Conservation (phyloP, 148 eudicot species). For the Bassia scoparia region DNA sequence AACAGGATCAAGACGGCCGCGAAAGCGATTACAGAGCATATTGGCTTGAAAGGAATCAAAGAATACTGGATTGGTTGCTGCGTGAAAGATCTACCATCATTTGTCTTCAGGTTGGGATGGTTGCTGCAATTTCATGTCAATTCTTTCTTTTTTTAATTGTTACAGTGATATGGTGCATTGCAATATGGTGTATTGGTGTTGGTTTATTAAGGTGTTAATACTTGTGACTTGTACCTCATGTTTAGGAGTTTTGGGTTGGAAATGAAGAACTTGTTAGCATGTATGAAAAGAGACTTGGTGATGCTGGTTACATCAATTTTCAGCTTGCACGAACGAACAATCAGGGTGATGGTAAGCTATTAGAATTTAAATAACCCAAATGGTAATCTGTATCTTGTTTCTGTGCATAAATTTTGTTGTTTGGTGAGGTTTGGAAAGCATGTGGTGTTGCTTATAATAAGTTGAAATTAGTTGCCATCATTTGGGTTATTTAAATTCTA, state of each 20-base stretch:
- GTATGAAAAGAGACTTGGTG: slow-evolving; percentile 89
- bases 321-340: slow-evolving; percentile 96
- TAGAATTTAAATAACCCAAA: too few species aligned
- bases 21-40: slow-evolving; percentile 70
- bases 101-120: too few species aligned
- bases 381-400: too few species aligned
- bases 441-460: slow-evolving; percentile 15
- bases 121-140: too few species aligned
- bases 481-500: slow-evolving; percentile 13
- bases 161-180: too few species aligned
- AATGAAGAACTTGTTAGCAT: slow-evolving; percentile 89
- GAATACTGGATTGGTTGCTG: slow-evolving; percentile 89
- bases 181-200: too few species aligned
- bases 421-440: slow-evolving; percentile 19
- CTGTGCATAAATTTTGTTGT: slow-evolving; percentile 14
- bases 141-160: too few species aligned
- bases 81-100: slow-evolving; percentile 87
- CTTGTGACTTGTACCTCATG: slow-evolving; percentile 16
- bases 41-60: slow-evolving; percentile 82
- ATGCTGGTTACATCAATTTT: slow-evolving; percentile 79
- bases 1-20: slow-evolving; percentile 69
- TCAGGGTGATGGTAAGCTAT: slow-evolving; percentile 82
- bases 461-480: slow-evolving; percentile 21
- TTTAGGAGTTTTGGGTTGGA: slow-evolving; percentile 98
- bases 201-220: slow-evolving; percentile 20